Percentiles rank a stretch among this genome's conserved stretches.
phyloP scores from a whole-genome alignment of 2,329 filamentous ascomycete genomes.

The Pleurostoma richardsiae region DNA sequence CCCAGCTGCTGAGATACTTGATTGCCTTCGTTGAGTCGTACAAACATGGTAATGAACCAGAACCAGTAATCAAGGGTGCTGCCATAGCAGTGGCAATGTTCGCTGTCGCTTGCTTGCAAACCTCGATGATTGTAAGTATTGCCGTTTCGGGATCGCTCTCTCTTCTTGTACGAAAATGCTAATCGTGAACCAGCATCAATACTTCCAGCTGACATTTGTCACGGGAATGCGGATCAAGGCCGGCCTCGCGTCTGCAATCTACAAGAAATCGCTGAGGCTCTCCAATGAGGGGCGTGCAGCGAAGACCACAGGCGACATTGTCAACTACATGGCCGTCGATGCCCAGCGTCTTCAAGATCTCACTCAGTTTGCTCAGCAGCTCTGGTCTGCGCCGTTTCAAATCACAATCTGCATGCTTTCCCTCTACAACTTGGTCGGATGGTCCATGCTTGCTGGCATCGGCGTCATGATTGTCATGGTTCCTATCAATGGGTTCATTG shows the following conservation, averaged over 20 bases:
- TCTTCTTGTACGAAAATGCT: no score
- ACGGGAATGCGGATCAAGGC: slow-evolving; percentile 97
- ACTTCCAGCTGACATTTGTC: slow-evolving; percentile 92
- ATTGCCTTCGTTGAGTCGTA: slow-evolving; percentile 86
- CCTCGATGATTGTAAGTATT: slow-evolving; percentile 57
- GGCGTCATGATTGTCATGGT: slow-evolving; percentile 97
- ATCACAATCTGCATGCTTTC: slow-evolving; percentile 94
- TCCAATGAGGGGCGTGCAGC: slow-evolving; percentile 87
- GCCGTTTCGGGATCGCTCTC: slow-evolving; percentile 12
- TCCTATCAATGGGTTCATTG: slow-evolving; percentile 88
- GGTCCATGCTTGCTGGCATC: slow-evolving; percentile 93
- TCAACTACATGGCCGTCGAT: slow-evolving; percentile 99
- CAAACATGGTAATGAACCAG: slow-evolving; percentile 46
- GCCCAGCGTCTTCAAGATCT: slow-evolving; percentile 92
- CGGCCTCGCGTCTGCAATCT: slow-evolving; percentile 83
- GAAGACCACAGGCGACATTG: slow-evolving; percentile 95
- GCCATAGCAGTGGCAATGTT: slow-evolving; percentile 94
- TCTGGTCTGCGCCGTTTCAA: slow-evolving; percentile 97
- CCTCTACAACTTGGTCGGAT: slow-evolving; percentile 88
- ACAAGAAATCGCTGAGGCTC: slow-evolving; percentile 81
- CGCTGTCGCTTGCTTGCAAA: slow-evolving; percentile 77
- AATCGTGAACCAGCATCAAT: slow-evolving; percentile 60
- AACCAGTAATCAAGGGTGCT: slow-evolving; percentile 79
- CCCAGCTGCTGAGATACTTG: slow-evolving; percentile 78
- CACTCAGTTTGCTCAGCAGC: slow-evolving; percentile 89